Conservation (phyloP, 768 basidiomycete genomes). For the Termitomyces sp. region DNA sequence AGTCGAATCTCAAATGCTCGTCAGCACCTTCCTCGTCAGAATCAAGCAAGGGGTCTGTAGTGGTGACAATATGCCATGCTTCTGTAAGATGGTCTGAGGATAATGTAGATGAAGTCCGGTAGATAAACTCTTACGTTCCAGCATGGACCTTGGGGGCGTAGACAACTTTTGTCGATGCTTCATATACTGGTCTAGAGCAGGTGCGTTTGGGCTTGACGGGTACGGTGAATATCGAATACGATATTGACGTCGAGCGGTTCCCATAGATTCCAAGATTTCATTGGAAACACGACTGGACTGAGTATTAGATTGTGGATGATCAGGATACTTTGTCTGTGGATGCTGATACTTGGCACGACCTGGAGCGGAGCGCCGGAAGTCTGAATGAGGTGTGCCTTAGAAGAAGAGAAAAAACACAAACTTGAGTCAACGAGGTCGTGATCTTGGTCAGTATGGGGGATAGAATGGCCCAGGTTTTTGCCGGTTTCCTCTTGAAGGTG, state of each 20-base stretch:
- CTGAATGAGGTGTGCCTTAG: not conserved
- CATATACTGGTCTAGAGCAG: constrained; percentile 1
- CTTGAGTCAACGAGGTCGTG: constrained; percentile 7
- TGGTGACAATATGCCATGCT: constrained; percentile 56
- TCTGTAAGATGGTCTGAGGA: constrained; percentile 36
- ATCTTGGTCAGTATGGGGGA: constrained; percentile 13
- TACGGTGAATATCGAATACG: constrained; percentile 35
- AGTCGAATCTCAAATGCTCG: constrained; percentile 61
- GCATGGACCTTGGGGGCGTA: constrained; percentile 42
- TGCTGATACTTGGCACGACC: constrained; percentile 10
- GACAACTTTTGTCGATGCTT: constrained; percentile 13
- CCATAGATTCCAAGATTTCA: constrained; percentile 1
- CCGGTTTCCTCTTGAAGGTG: constrained; percentile 17
- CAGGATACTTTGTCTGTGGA: constrained; percentile 7
- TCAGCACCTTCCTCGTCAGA: constrained; percentile 71
- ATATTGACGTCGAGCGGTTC: constrained; percentile 5
- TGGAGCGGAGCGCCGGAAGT: not conserved
- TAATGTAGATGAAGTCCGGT: not conserved
- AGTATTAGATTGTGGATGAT: constrained; percentile 4
- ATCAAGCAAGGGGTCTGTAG: constrained; percentile 67
- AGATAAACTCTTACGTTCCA: constrained; percentile 52
- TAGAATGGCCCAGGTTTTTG: constrained; percentile 12
- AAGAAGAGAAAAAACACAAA: constrained; percentile 3
- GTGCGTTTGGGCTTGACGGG: constrained; percentile 6
- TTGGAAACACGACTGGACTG: constrained; percentile 2